Evolutionary conservation across 805 yeast species (phyloP), one percentile per base, ranked within the genome.

Genomic region (Candida nitratophila): DNA sequence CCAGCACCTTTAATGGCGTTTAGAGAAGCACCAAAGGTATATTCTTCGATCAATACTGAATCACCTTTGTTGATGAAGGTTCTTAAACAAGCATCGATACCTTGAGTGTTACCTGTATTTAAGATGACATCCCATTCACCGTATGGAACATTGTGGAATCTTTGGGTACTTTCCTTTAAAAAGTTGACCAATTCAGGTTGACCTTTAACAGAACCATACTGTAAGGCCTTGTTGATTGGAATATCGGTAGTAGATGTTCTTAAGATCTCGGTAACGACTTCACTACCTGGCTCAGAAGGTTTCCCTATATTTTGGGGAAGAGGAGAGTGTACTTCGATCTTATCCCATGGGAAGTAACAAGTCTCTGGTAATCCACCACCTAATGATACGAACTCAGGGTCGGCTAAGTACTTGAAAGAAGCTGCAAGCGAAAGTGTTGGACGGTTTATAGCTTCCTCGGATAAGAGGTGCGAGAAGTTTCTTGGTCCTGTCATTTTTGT

Each of bases 291-390:
- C 17, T 64, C 51, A 38, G 71, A 68, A 11, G 46, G 57, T 17
- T 80, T 77, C 31, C 81, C 83, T 46, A 84, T 80, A 36, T 93
- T 93, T 2, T 91, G 88, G 22, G 86, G 80, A 14, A 75, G 65
- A 43, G 93, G 90, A 14, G 84, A 66, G 44, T 77, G 77, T 21
- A 80, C 79, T 21, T 71, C 57, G 45, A 88, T 59, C 50, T 77
- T 73, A 55, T 86, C 83, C 71, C 86, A 84, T 35, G 96, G 96
- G 73, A 88, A 88, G 64, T 83, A 81, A 50, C 81, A 86, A 30
- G 93, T 69, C 56, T 84, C 67, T 8, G 96, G 96, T 53, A 88
- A 73, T 4, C 96, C 96, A 52, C 96, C 96, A 40, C 95, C 96
- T 44, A 88, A 73, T 55, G 86, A 86, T 40, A 85, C 77, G 61